Evolutionary conservation across 2,329 filamentous ascomycete species (phyloP).

Genomic region (Fusarium marasasianum): DNA sequence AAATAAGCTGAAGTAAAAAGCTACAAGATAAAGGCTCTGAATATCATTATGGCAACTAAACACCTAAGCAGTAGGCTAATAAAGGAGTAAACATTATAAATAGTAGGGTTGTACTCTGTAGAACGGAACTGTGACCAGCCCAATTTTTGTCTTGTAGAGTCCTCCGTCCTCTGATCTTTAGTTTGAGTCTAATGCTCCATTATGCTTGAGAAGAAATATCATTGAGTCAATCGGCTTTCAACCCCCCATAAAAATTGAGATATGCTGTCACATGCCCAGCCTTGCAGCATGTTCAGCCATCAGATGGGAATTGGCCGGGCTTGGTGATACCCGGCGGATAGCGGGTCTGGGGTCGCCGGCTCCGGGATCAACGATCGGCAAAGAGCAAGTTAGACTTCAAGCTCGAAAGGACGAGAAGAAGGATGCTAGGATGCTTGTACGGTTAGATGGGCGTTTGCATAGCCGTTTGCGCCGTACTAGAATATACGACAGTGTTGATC

Average conservation of each 20-base stretch:
- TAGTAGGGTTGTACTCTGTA: not conserved
- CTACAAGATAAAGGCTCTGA: not conserved
- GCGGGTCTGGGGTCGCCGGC: conserved; percentile 21
- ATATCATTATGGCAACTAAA: too few species aligned
- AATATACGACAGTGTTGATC: not conserved
- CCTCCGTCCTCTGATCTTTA: not conserved
- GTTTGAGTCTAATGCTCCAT: not conserved
- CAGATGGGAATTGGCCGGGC: conserved; percentile 21
- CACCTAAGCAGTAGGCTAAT: not conserved
- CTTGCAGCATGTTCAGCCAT: conserved; percentile 1
- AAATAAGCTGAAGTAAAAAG: not conserved
- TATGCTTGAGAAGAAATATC: not conserved
- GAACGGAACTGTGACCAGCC: not conserved
- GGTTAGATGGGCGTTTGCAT: not conserved
- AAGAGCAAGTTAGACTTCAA: not conserved
- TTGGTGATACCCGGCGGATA: conserved; percentile 19
- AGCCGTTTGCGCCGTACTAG: not conserved
- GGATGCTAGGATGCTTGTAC: not conserved
- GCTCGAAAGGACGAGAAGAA: not conserved
- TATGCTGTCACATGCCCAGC: conserved; percentile 3
- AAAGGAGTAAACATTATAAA: not conserved
- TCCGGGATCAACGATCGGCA: conserved; percentile 15
- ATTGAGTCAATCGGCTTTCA: not conserved
- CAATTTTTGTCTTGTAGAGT: not conserved
- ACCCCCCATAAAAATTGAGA: not conserved